phyloP scores from a whole-genome alignment of 2,329 filamentous ascomycete species.

The Aspergillus sp. region DNA sequence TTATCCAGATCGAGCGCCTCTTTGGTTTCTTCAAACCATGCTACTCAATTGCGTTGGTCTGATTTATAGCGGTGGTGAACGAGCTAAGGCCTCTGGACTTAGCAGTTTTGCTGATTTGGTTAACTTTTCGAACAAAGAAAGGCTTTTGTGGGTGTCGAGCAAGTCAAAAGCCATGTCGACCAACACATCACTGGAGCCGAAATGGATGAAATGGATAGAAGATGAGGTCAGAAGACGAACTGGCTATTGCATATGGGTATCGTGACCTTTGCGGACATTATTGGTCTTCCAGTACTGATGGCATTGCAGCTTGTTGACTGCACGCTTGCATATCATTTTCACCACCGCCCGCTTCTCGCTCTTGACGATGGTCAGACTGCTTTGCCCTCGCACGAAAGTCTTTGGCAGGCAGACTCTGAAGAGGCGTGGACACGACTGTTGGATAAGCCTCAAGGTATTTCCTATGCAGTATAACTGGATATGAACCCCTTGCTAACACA shows the following conservation, averaged over 20 bases:
- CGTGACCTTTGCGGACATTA: conserved; percentile 2
- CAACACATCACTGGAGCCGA: conserved; percentile 7
- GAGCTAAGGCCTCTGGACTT: conserved; percentile 15
- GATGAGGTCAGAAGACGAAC: conserved; percentile 30
- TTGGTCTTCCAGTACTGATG: conserved; percentile 4
- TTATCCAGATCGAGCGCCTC: conserved; percentile 5
- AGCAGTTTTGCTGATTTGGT: conserved; percentile 21
- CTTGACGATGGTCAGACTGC: conserved; percentile 33
- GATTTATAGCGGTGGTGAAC: conserved; percentile 17
- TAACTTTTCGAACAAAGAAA: conserved; percentile 12
- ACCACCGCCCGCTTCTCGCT: conserved; percentile 24
- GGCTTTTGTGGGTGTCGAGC: conserved; percentile 12
- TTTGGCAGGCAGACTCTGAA: conserved; percentile 31
- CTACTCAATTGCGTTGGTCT: conserved; percentile 26
- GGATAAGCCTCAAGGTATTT: conserved; percentile 14
- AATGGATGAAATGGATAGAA: conserved; percentile 31
- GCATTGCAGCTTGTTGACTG: conserved; percentile 32
- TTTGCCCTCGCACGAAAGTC: conserved; percentile 32
- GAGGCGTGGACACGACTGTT: conserved; percentile 23
- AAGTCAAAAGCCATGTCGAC: conserved; percentile 3
- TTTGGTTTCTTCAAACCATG: conserved; percentile 23
- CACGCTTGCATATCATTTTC: conserved; percentile 32
- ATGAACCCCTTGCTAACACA: conserved; percentile 2
- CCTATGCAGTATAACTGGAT: conserved; percentile 4
- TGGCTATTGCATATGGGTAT: conserved; percentile 37